Percentiles rank a stretch among this genome's conserved stretches.
Conservation (phyloP, 1,139 yeast species). For the Yamadazyma friedrichii region DNA sequence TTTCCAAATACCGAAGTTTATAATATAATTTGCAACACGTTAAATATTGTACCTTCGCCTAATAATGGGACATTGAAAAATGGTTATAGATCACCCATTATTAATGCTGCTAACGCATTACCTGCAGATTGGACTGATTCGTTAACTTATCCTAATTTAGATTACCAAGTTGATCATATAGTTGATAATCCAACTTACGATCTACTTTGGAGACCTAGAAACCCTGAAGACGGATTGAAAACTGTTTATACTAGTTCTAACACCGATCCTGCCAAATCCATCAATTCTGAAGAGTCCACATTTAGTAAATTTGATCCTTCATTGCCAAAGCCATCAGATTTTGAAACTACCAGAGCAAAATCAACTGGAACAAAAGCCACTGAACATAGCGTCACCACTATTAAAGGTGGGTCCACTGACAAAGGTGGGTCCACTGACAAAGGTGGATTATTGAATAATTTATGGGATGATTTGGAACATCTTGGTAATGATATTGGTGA, state of each 20-base stretch:
- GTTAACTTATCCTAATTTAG: constrained; percentile 55
- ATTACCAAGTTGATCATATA: constrained; percentile 46
- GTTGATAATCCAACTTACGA: constrained; percentile 56
- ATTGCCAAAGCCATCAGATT: constrained; percentile 39
- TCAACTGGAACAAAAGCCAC: neutral
- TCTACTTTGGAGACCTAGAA: constrained; percentile 32
- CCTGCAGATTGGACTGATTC: constrained; percentile 56
- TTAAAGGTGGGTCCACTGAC: neutral
- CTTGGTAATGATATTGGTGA: constrained; percentile 17
- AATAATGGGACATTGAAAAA: constrained; percentile 54
- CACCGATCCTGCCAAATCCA: constrained; percentile 23
- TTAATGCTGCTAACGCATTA: constrained; percentile 31
- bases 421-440: neutral
- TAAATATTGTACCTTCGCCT: constrained; percentile 54
- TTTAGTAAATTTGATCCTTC: constrained; percentile 16
- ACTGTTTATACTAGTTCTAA: constrained; percentile 10
- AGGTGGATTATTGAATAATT: constrained; percentile 10
- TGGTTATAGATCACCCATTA: constrained; percentile 15
- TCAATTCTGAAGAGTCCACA: constrained; percentile 26
- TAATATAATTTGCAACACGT: constrained; percentile 68
- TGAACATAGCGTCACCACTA: neutral
- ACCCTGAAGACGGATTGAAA: constrained; percentile 8
- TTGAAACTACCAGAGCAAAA: constrained; percentile 9
- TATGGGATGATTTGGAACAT: constrained; percentile 16
- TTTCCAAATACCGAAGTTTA: constrained; percentile 74